Conservation (phyloP, 2,329 filamentous ascomycete genomes). For the Aspergillus ustus region DNA sequence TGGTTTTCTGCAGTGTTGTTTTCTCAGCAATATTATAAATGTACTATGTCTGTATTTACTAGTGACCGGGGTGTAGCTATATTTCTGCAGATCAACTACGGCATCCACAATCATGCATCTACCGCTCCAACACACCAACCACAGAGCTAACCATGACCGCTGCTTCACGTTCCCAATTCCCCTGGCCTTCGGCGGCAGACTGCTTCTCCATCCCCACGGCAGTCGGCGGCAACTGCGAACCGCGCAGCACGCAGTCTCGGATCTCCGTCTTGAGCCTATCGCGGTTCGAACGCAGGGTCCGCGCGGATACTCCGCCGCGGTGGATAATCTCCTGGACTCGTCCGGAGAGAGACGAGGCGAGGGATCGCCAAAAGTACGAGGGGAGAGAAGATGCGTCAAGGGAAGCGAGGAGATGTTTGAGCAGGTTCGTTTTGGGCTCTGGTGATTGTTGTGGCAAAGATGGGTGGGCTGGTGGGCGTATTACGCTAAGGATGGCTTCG, state of each 20-base stretch:
- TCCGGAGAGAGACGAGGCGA: constrained; percentile 76
- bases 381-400: constrained; percentile 86
- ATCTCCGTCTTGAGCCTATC: constrained; percentile 77
- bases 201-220: constrained; percentile 53
- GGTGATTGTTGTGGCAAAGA: constrained; percentile 50
- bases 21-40: background rate
- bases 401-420: constrained; percentile 73
- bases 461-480: constrained; percentile 71
- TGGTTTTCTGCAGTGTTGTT: background rate
- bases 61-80: background rate
- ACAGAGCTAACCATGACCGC: constrained; percentile 93
- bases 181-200: constrained; percentile 50
- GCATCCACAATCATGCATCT: background rate
- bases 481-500: constrained; percentile 73
- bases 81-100: background rate
- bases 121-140: constrained; percentile 56
- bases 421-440: constrained; percentile 55
- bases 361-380: constrained; percentile 90
- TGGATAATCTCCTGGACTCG: constrained; percentile 84
- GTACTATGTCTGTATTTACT: background rate
- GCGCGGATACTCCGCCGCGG: constrained; percentile 80
- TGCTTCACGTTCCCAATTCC: constrained; percentile 84
- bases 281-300: constrained; percentile 77
- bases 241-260: constrained; percentile 79
- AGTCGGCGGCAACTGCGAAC: constrained; percentile 69